Conservation (phyloP, 2,329 filamentous ascomycete species). For the Fusarium globosum region DNA sequence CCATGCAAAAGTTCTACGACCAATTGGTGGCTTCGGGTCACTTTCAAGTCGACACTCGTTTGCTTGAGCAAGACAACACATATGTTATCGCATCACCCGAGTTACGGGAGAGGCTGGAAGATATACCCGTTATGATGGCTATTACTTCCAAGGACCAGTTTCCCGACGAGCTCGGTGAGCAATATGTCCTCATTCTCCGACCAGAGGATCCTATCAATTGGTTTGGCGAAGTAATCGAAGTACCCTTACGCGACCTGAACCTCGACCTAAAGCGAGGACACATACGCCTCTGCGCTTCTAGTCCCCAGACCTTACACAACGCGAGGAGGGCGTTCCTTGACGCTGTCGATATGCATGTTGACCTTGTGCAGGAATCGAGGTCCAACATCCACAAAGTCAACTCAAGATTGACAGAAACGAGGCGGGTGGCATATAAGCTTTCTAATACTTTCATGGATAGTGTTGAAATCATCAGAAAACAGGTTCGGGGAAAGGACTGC, state of each 20-base stretch:
- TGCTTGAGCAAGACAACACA: conserved; percentile 78
- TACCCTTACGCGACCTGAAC: conserved; percentile 79
- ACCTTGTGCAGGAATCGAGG: conserved; percentile 89
- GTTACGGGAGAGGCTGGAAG: conserved; percentile 78
- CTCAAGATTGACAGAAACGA: conserved; percentile 89
- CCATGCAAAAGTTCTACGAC: conserved; percentile 81
- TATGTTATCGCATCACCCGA: conserved; percentile 88
- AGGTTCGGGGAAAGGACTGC: conserved; percentile 85
- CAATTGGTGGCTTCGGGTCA: conserved; percentile 84
- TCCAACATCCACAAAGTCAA: conserved; percentile 96
- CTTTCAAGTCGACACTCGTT: conserved; percentile 82
- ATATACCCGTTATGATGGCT: conserved; percentile 87
- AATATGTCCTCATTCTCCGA: conserved; percentile 84
- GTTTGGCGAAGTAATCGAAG: conserved; percentile 80
- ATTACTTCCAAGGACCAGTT: conserved; percentile 68
- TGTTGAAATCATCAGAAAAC: conserved; percentile 89
- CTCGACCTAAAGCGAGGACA: conserved; percentile 89
- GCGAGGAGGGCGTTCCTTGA: conserved; percentile 84
- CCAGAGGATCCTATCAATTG: conserved; percentile 84
- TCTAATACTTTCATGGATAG: conserved; percentile 99
- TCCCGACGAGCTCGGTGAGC: conserved; percentile 77
- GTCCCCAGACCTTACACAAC: conserved; percentile 80
- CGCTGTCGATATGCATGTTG: conserved; percentile 84
- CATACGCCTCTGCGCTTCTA: conserved; percentile 87
- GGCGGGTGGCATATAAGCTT: conserved; percentile 94